phyloP scores from a whole-genome alignment of 1,284 basidiomycete genomes.

The Xerocomus amazonicus region DNA sequence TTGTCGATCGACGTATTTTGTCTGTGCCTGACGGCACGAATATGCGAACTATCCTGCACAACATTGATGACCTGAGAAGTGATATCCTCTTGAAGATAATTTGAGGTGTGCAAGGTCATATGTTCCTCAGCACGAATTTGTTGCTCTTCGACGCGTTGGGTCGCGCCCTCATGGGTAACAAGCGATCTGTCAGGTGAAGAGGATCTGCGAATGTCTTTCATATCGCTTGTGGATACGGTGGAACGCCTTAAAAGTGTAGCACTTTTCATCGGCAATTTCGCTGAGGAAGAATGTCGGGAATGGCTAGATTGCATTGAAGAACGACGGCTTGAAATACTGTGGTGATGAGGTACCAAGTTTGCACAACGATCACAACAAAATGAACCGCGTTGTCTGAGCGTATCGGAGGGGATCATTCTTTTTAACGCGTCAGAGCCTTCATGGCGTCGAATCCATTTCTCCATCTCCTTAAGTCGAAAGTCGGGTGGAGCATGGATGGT shows the following conservation, averaged over 20 bases:
- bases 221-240: slow-evolving; percentile 9
- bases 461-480: slow-evolving; percentile 73
- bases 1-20: slow-evolving; percentile 17
- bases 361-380: slow-evolving; percentile 36
- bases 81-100: slow-evolving; percentile 14
- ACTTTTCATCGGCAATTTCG: slow-evolving; percentile 13
- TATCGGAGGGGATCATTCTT: slow-evolving; percentile 20
- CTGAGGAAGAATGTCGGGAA: slow-evolving; percentile 29
- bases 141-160: slow-evolving; percentile 9
- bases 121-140: slow-evolving; percentile 23
- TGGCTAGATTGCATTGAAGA: slow-evolving; percentile 26
- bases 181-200: slow-evolving; percentile 16
- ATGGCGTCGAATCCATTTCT: slow-evolving; percentile 59
- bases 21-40: slow-evolving; percentile 5
- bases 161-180: slow-evolving; percentile 4
- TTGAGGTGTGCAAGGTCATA: slow-evolving; percentile 9
- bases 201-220: slow-evolving; percentile 1
- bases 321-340: slow-evolving; percentile 28
- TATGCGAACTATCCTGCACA: slow-evolving; percentile 17
- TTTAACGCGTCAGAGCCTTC: slow-evolving; percentile 28
- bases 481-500: slow-evolving; percentile 64
- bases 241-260: slow-evolving; percentile 21
- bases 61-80: slow-evolving; percentile 4
- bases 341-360: slow-evolving; percentile 33
- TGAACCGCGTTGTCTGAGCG: slow-evolving; percentile 27